Base-by-base conservation (phyloP, 441 rosid genomes). In the Flueggea neowawraea region DNA sequence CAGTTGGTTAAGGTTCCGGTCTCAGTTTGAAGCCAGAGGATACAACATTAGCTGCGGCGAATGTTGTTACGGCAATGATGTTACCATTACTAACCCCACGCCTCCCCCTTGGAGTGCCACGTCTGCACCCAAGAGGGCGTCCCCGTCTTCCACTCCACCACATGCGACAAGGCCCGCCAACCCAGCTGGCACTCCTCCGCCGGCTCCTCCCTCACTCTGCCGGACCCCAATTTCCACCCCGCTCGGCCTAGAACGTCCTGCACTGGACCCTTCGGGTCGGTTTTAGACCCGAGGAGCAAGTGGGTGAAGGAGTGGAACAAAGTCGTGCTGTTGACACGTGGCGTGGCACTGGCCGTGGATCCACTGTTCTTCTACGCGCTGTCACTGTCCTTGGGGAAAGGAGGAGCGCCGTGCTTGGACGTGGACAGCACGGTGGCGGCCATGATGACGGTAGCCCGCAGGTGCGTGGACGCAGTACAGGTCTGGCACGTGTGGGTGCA, bases 121-220 rank as follows among this genome's bases (percentile, higher is more conserved):
- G 90, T 88, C 6, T 87, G 94, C 74, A 87, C 90, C 10, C 85
- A 84, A 59, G 90, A 79, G 44, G 94, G 90, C 12, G 88, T 81
- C 33, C 90, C 94, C 12, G 82, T 67, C 31, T 84, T 84, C 66
- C 90, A 87, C 75, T 87, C 94, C 64, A 82, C 88, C 61, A 83
- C 86, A 79, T 84, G 94, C 69, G 88, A 84, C 84, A 61, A 55
- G 9, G 84, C 82, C 39, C 78, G 81, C 77, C 83, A 68, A 55
- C 94, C 84, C 36, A 73, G 82, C 70, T 84, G 90, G 88, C 84
- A 79, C 55, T 90, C 90, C 63, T 82, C 84, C 6, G 94, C 90
- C 6, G 90, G 94, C 16, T 79, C 94, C n/a, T 84, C 84, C 31
- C 80, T 87, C 1, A 43, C 45, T 0, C 45, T 1, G 45, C 12